Conservation (phyloP, 768 basidiomycete species). For the Collybia sp. region DNA sequence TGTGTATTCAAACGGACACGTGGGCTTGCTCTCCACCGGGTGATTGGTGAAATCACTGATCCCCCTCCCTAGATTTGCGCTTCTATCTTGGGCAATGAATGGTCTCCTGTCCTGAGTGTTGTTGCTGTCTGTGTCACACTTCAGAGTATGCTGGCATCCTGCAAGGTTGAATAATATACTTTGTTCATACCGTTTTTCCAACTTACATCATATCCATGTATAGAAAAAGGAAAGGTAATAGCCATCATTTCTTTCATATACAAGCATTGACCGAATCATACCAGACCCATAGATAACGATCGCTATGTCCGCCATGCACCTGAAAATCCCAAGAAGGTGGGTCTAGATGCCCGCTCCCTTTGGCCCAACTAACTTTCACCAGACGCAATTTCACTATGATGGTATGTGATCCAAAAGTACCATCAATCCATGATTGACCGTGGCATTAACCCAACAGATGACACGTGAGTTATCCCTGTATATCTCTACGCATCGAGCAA, state of each 20-base stretch:
- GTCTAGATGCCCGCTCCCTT: slow-evolving; percentile 11
- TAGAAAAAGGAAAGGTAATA: slow-evolving; percentile 58
- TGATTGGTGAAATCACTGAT: not conserved
- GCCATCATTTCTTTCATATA: not conserved
- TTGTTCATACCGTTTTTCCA: not conserved
- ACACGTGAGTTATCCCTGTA: slow-evolving; percentile 43
- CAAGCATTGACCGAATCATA: not conserved
- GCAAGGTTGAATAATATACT: slow-evolving; percentile 61
- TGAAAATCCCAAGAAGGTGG: slow-evolving; percentile 82
- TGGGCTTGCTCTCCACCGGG: slow-evolving; percentile 30
- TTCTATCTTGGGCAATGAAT: slow-evolving; percentile 84
- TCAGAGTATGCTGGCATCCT: slow-evolving; percentile 90
- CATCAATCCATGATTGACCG: slow-evolving; percentile 8
- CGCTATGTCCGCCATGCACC: slow-evolving; percentile 76
- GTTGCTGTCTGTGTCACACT: slow-evolving; percentile 79
- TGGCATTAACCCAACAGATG: slow-evolving; percentile 34
- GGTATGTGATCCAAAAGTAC: slow-evolving; percentile 37
- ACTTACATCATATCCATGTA: not conserved
- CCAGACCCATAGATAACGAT: slow-evolving; percentile 80
- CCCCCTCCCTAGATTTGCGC: slow-evolving; percentile 65
- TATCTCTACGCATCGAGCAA: too few species aligned
- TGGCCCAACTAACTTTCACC: not conserved
- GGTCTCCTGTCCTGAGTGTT: slow-evolving; percentile 87
- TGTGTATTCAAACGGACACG: slow-evolving; percentile 86
- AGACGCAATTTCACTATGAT: slow-evolving; percentile 83